These are phyloP conservation scores for Ogataea trehaloabstinens DNA, from an alignment of 805 yeast genomes.

Conservation along the genomic window DNA sequence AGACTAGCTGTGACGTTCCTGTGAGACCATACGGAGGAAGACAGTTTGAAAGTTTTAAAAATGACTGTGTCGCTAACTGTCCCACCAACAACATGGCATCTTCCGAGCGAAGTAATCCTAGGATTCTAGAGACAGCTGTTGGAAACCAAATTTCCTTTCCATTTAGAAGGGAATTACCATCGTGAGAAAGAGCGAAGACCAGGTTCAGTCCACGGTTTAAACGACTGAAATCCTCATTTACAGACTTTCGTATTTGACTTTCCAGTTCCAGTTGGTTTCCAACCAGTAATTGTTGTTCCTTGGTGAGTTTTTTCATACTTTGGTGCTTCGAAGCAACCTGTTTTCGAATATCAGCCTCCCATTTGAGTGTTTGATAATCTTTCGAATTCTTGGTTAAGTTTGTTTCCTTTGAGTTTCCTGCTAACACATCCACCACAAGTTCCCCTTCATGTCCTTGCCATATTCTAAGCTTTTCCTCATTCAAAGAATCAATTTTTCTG, in stretches of 20 bases:
- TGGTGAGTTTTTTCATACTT: constrained; percentile 56
- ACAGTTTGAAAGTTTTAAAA: constrained; percentile 52
- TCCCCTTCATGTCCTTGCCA: constrained; percentile 72
- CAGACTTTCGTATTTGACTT: constrained; percentile 46
- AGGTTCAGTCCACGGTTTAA: constrained; percentile 52
- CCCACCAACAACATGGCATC: constrained; percentile 33
- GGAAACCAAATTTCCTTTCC: constrained; percentile 74
- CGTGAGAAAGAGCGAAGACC: constrained; percentile 50
- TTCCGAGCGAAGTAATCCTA: constrained; percentile 41
- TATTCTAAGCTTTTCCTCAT: constrained; percentile 53
- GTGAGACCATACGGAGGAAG: constrained; percentile 41
- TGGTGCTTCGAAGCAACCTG: constrained; percentile 56
- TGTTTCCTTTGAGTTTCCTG: constrained; percentile 38
- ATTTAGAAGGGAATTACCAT: constrained; percentile 54
- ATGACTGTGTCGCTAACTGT: constrained; percentile 44
- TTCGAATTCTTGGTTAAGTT: constrained; percentile 68
- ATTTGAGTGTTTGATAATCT: constrained; percentile 80
- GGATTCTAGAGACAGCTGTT: constrained; percentile 50
- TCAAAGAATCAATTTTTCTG: constrained; percentile 36
- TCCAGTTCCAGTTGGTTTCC: constrained; percentile 66
- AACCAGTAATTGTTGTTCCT: constrained; percentile 69
- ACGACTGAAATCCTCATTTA: constrained; percentile 37
- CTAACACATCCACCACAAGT: constrained; percentile 63
- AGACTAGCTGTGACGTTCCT: constrained; percentile 44
- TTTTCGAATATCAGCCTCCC: constrained; percentile 84